Evolutionary conservation across 2,329 filamentous ascomycete species (phyloP).

Genomic region (Ascomycota sp.): DNA sequence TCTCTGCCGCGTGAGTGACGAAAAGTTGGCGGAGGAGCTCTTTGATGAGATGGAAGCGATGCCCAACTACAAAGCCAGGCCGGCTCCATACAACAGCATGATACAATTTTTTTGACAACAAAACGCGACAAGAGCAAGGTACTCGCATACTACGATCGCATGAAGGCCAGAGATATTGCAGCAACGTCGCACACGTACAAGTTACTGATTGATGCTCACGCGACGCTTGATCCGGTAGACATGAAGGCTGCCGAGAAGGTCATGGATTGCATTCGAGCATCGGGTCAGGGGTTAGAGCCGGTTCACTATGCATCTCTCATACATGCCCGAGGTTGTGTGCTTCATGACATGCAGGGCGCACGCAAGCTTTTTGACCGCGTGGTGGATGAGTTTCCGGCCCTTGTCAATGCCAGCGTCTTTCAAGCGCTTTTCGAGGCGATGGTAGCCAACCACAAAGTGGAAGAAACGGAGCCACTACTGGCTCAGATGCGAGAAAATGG

Average conservation of each 20-base stretch:
- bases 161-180: conserved; percentile 69
- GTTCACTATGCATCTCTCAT: conserved; percentile 93
- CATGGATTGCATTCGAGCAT: conserved; percentile 53
- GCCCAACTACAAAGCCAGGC: conserved; percentile 95
- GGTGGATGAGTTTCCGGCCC: conserved; percentile 43
- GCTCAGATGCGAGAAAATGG: conserved; percentile 50
- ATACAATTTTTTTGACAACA: conserved; percentile 98
- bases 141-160: conserved; percentile 82
- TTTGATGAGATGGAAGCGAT: conserved; percentile 99
- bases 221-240: conserved; percentile 77
- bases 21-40: conserved; percentile 91
- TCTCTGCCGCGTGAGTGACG: conserved; percentile 87
- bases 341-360: conserved; percentile 77
- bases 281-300: conserved; percentile 62
- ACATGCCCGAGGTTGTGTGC: conserved; percentile 83
- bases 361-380: conserved; percentile 67
- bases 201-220: conserved; percentile 85
- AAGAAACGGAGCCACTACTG: conserved; percentile 54
- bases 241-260: conserved; percentile 75
- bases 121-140: conserved; percentile 94
- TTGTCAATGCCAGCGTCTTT: conserved; percentile 69
- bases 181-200: conserved; percentile 96
- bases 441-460: conserved; percentile 80
- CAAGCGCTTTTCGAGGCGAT: conserved; percentile 94
- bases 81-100: conserved; percentile 96